Evolutionary conservation across 331 rosid species (phyloP).

Genomic region (Acacia concinna): DNA sequence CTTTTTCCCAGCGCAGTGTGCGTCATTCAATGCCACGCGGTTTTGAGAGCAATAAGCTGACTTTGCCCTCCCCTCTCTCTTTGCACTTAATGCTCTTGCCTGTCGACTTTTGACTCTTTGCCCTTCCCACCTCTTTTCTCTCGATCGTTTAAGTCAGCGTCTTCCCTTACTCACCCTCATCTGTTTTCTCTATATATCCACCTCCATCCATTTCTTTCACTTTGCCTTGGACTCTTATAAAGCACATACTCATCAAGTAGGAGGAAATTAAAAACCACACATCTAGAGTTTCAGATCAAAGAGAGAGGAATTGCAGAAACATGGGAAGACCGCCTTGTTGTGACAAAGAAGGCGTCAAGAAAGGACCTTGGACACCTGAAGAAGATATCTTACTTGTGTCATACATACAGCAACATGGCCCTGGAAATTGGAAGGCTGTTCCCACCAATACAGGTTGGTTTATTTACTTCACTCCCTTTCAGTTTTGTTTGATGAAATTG

Average conservation of each 20-base stretch:
- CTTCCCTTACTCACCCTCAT: background rate
- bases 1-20: constrained; percentile 46
- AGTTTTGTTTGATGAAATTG: too few relatives aligned
- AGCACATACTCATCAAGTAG: constrained; percentile 29
- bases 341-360: constrained; percentile 69
- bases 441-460: constrained; percentile 66
- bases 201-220: constrained; percentile 15
- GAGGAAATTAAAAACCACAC: background rate
- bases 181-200: constrained; percentile 49
- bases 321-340: constrained; percentile 80
- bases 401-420: constrained; percentile 66
- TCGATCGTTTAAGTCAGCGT: constrained; percentile 67
- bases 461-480: too few relatives aligned
- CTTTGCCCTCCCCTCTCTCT: constrained; percentile 48
- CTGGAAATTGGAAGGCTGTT: constrained; percentile 73
- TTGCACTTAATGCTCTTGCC: constrained; percentile 67
- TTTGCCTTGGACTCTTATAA: constrained; percentile 37
- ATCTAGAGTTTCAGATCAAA: background rate
- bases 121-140: constrained; percentile 1
- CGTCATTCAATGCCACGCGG: constrained; percentile 92
- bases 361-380: constrained; percentile 87
- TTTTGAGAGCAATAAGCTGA: constrained; percentile 73
- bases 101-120: constrained; percentile 75
- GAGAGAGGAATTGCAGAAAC: constrained; percentile 1
- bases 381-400: constrained; percentile 70